Evolutionary conservation across 2,329 filamentous ascomycete genomes (phyloP), one percentile per base, ranked within the genome.

Genomic region (Colletotrichum chlorophyti): DNA sequence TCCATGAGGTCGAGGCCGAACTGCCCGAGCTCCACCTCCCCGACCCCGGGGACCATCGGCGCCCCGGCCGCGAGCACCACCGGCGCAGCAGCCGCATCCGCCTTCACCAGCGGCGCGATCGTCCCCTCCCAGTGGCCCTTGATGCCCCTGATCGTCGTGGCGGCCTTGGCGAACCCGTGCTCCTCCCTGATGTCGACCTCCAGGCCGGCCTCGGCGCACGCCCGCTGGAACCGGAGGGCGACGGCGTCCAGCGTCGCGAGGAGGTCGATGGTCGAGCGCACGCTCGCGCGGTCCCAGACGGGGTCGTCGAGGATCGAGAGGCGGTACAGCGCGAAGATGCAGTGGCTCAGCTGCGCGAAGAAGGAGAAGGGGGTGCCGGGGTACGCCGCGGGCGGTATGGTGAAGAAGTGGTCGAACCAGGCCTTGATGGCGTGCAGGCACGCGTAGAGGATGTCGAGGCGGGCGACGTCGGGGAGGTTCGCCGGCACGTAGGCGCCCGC

Each of bases 61-160:
- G 24, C 23, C n/a, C 21, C 34, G 19, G 21, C 21, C n/a, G 12
- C 37, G 2, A 32, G 45, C n/a, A 34, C 17, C n/a, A 5, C 23
- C 31, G 15, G 68, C 21, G 35, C 35, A 1, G 52, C 21, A 23
- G 52, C 5, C 21, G 55, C 10, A 23, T 46, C 42, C 4, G 38
- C 31, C 14, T 26, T 43, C 2, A 23, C 41, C 8, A 53, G 42
- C 32, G 55, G 55, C 2, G 67, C 65, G 35, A 76, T 46, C 12
- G 65, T 63, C 19, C 73, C 72, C 46, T 75, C 74, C 74, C 74
- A 76, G 8, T 65, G 68, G 12, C 54, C 64, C 31, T 66, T 68
- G 40, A 76, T 62, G 24, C 70, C 72, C 38, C 65, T 66, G 59
- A 76, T 66, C n/a, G 74, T 72, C 57, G 69, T 73, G n/a, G 65